A percentile compares a stretch with the other conserved stretches of the same genome.
phyloP scores from a whole-genome alignment of 345 rosid genomes.

The Noccaea bulbosa region DNA sequence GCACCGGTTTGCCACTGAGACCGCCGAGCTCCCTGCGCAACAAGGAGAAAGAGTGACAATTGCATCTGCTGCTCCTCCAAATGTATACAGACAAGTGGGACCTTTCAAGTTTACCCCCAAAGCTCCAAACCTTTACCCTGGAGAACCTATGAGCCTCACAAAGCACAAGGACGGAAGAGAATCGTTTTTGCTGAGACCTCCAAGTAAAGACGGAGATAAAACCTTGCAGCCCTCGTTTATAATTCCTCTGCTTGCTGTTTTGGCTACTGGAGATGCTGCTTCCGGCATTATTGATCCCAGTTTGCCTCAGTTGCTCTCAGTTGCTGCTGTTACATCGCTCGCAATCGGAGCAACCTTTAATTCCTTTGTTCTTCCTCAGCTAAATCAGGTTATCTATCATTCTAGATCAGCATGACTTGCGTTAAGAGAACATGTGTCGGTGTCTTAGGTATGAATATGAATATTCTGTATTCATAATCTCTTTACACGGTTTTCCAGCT shows the following conservation, averaged over 20 bases:
- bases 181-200: conserved; percentile 69
- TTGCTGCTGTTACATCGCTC: conserved; percentile 72
- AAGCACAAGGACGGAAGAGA: conserved; percentile 81
- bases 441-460: conserved; percentile 20
- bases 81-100: conserved; percentile 74
- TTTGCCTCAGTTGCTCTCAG: conserved; percentile 83
- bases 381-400: conserved; percentile 60
- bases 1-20: conserved; percentile 90
- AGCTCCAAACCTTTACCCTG: conserved; percentile 72
- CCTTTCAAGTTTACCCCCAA: conserved; percentile 86
- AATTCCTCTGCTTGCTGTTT: conserved; percentile 69
- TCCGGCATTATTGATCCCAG: conserved; percentile 82
- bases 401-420: neutral
- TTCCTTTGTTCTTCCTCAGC: conserved; percentile 60
- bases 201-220: conserved; percentile 64
- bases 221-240: conserved; percentile 66
- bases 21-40: conserved; percentile 92
- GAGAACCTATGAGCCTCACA: conserved; percentile 90
- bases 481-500: conserved; percentile 57
- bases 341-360: conserved; percentile 77
- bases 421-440: neutral
- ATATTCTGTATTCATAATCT: neutral
- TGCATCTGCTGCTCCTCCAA: conserved; percentile 82
- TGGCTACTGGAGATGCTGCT: conserved; percentile 94
- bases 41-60: conserved; percentile 93